phyloP scores from a whole-genome alignment of 495 filamentous ascomycete genomes.

The Tuber borchii region DNA sequence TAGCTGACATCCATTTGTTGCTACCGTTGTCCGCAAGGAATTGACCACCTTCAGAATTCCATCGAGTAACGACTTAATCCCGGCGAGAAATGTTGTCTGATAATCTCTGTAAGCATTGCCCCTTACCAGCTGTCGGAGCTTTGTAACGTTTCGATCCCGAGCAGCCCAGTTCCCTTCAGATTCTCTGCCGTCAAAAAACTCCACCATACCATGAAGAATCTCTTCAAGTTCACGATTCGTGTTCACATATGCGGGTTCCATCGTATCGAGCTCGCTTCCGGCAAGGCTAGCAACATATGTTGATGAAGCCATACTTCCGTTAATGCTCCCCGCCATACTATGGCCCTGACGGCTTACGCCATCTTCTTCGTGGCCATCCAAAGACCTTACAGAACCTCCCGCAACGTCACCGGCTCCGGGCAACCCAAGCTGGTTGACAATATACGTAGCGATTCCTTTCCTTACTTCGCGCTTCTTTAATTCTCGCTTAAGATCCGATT shows the following conservation, averaged over 20 bases:
- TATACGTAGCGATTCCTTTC: slow-evolving; percentile 71
- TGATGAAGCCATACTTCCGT: slow-evolving; percentile 50
- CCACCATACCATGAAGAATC: slow-evolving; percentile 68
- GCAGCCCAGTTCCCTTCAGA: slow-evolving; percentile 83
- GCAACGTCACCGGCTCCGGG: slow-evolving; percentile 49
- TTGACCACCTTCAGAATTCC: slow-evolving; percentile 82
- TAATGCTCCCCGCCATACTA: slow-evolving; percentile 43
- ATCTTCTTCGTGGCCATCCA: slow-evolving; percentile 43
- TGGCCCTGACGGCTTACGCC: slow-evolving; percentile 22
- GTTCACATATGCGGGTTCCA: slow-evolving; percentile 75
- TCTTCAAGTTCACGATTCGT: slow-evolving; percentile 80
- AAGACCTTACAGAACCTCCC: slow-evolving; percentile 46
- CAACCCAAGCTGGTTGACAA: slow-evolving; percentile 64
- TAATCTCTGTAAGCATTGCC: slow-evolving; percentile 82
- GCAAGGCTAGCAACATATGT: slow-evolving; percentile 46
- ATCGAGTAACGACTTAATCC: slow-evolving; percentile 69
- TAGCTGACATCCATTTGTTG: slow-evolving; percentile 72
- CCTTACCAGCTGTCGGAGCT: slow-evolving; percentile 66
- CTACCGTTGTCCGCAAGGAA: slow-evolving; percentile 83
- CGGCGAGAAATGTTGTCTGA: slow-evolving; percentile 57
- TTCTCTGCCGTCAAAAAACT: slow-evolving; percentile 80
- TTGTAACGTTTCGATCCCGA: slow-evolving; percentile 69
- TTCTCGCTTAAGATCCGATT: slow-evolving; percentile 79
- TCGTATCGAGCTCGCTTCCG: slow-evolving; percentile 56
- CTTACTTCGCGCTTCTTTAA: slow-evolving; percentile 71